Evolutionary conservation across 257 asterid genomes (phyloP).

Genomic region (Cynanchum wilfordii): DNA sequence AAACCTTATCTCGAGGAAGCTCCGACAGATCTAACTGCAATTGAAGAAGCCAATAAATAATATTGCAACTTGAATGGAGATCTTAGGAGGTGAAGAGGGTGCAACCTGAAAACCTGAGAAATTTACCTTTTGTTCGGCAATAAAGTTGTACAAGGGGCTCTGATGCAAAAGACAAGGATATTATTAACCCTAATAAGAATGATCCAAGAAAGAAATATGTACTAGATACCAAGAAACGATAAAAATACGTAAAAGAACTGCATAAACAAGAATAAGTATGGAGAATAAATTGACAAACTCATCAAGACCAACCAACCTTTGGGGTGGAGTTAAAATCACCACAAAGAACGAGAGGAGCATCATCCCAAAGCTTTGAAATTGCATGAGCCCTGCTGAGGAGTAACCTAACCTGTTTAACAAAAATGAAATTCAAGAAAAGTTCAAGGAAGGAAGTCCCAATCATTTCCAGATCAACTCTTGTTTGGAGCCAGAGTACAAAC

Average conservation of each 20-base stretch:
- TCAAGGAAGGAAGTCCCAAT: constrained; percentile 3
- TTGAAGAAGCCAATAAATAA: constrained; percentile 12
- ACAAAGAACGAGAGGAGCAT: constrained; percentile 78
- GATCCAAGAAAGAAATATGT: constrained; percentile 16
- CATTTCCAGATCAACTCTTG: too few species aligned
- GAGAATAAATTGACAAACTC: constrained; percentile 8
- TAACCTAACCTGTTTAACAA: constrained; percentile 61
- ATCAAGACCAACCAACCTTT: constrained; percentile 39
- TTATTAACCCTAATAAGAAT: constrained; percentile 3
- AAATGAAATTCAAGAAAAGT: constrained; percentile 17
- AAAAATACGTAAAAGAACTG: constrained; percentile 12
- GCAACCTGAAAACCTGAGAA: constrained; percentile 12
- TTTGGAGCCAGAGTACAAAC: too few species aligned
- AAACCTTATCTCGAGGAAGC: constrained; percentile 65
- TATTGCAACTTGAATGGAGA: neutral
- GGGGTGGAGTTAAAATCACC: constrained; percentile 99
- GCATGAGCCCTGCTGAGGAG: constrained; percentile 74
- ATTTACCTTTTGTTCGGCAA: constrained; percentile 64
- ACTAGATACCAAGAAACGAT: constrained; percentile 9
- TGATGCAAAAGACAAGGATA: constrained; percentile 30
- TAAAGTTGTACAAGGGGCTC: constrained; percentile 90
- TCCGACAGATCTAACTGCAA: constrained; percentile 77
- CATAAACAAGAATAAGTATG: constrained; percentile 9
- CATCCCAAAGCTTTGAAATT: constrained; percentile 87
- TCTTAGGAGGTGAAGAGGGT: constrained; percentile 12